Evolutionary conservation across 805 yeast species (phyloP).

Genomic region (Myxozyma kluyveri): DNA sequence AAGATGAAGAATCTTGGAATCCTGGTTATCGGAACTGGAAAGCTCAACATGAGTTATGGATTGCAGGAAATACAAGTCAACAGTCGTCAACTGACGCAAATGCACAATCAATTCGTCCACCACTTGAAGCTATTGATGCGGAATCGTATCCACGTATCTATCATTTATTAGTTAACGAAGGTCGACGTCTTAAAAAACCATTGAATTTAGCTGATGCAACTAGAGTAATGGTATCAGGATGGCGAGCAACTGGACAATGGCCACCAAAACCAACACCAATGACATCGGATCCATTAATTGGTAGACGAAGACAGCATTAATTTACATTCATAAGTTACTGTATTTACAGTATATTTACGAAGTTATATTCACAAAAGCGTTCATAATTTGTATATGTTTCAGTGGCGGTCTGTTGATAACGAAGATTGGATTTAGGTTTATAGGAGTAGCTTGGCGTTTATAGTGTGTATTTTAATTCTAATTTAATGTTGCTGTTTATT

Average conservation of each 20-base stretch:
- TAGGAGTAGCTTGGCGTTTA: no score
- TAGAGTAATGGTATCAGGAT: slow-evolving; percentile 73
- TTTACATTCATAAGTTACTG: not conserved
- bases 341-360: not conserved
- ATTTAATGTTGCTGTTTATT: not conserved
- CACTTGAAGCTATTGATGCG: slow-evolving; percentile 32
- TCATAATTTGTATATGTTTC: no score
- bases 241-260: slow-evolving; percentile 80
- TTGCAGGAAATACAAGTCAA: slow-evolving; percentile 29
- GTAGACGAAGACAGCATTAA: slow-evolving; percentile 5
- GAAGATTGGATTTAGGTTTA: no score
- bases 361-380: not conserved
- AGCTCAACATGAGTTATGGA: slow-evolving; percentile 67
- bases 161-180: slow-evolving; percentile 64
- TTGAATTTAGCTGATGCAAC: slow-evolving; percentile 73
- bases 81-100: slow-evolving; percentile 18
- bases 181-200: slow-evolving; percentile 62
- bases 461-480: no score
- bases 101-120: slow-evolving; percentile 31
- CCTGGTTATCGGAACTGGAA: slow-evolving; percentile 69
- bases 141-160: slow-evolving; percentile 50
- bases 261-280: slow-evolving; percentile 29
- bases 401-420: no score
- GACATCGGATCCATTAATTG: slow-evolving; percentile 26
- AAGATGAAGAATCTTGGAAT: slow-evolving; percentile 44